These are phyloP conservation scores for Blakeslea trispora DNA, from an alignment of 371 early-diverging fungal species.

Conservation along the genomic window DNA sequence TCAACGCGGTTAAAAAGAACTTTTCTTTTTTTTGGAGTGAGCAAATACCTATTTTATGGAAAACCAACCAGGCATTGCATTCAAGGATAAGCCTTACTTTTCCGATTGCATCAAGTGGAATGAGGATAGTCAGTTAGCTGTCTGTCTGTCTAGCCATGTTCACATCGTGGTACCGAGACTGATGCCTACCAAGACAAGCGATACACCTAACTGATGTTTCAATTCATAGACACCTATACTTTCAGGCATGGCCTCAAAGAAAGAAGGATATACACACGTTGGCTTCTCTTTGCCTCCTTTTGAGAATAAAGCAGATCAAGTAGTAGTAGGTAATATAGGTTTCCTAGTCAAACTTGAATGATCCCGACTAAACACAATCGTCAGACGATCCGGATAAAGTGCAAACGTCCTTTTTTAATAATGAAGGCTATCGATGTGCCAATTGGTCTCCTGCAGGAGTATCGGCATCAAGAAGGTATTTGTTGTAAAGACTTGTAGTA, in stretches of 20 bases:
- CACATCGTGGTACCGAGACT: slow-evolving; percentile 32
- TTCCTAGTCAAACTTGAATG: too few relatives aligned
- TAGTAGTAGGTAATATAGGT: slow-evolving; percentile 1
- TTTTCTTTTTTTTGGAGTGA: not conserved
- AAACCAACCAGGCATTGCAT: slow-evolving; percentile 18
- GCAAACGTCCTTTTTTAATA: slow-evolving; percentile 17
- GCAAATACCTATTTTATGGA: slow-evolving; percentile 18
- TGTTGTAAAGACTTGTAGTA: not conserved
- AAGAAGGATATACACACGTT: slow-evolving; percentile 21
- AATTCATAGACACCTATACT: slow-evolving; percentile 32
- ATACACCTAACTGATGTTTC: not conserved
- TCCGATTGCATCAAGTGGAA: slow-evolving; percentile 24
- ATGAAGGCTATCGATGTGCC: slow-evolving; percentile 33
- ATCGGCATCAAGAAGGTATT: slow-evolving; percentile 26
- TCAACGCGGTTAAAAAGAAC: not conserved
- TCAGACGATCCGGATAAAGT: slow-evolving; percentile 15
- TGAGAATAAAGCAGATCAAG: not conserved
- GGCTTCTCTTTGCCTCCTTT: slow-evolving; percentile 12
- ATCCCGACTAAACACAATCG: not conserved
- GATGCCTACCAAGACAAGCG: not conserved
- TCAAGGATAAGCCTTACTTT: slow-evolving; percentile 21
- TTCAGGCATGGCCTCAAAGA: slow-evolving; percentile 27
- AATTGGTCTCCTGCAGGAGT: slow-evolving; percentile 36
- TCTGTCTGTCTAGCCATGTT: slow-evolving; percentile 25
- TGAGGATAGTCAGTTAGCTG: slow-evolving; percentile 27